These are phyloP conservation scores for Tilletiaria anomala DNA, from an alignment of 1,284 basidiomycete species.

Conservation along the genomic window DNA sequence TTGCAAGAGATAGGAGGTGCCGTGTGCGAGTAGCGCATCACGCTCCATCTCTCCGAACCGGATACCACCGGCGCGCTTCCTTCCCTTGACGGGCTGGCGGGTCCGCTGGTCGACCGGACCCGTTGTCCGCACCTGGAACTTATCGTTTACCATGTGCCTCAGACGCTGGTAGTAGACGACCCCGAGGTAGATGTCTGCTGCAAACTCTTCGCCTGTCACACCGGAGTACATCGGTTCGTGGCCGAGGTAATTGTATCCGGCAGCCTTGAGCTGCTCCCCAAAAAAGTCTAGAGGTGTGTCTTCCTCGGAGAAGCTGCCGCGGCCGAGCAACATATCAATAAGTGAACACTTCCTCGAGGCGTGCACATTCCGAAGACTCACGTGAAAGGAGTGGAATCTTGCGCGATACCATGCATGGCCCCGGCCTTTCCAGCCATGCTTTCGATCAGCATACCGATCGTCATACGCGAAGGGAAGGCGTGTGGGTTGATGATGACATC, in stretches of 20 bases:
- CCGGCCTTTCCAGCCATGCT: slow-evolving; percentile 97
- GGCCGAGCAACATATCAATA: background rate
- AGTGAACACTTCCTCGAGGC: slow-evolving; percentile 30
- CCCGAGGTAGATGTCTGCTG: slow-evolving; percentile 95
- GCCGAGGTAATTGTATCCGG: slow-evolving; percentile 97
- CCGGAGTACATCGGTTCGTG: slow-evolving; percentile 99
- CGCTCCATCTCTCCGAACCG: slow-evolving; percentile 99
- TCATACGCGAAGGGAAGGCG: slow-evolving; percentile 99
- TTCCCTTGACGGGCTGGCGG: slow-evolving; percentile 94
- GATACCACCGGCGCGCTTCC: slow-evolving; percentile 95
- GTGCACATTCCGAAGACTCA: slow-evolving; percentile 2
- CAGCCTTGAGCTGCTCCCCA: slow-evolving; percentile 78
- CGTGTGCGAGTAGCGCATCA: slow-evolving; percentile 93
- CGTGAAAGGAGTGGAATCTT: slow-evolving; percentile 69
- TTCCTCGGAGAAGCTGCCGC: slow-evolving; percentile 70
- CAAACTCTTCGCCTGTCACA: slow-evolving; percentile 94
- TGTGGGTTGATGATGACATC: slow-evolving; percentile 99
- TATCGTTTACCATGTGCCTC: slow-evolving; percentile 98
- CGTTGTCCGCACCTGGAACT: slow-evolving; percentile 97
- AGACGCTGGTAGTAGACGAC: slow-evolving; percentile 97
- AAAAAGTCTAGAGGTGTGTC: slow-evolving; percentile 95
- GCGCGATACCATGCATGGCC: slow-evolving; percentile 91
- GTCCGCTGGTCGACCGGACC: slow-evolving; percentile 92
- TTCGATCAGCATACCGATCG: slow-evolving; percentile 99
- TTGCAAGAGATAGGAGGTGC: slow-evolving; percentile 92